Evolutionary conservation across 352 stramenopile genomes (phyloP), one percentile per base, ranked within the genome.

Genomic region (Phytophthora idaei): DNA sequence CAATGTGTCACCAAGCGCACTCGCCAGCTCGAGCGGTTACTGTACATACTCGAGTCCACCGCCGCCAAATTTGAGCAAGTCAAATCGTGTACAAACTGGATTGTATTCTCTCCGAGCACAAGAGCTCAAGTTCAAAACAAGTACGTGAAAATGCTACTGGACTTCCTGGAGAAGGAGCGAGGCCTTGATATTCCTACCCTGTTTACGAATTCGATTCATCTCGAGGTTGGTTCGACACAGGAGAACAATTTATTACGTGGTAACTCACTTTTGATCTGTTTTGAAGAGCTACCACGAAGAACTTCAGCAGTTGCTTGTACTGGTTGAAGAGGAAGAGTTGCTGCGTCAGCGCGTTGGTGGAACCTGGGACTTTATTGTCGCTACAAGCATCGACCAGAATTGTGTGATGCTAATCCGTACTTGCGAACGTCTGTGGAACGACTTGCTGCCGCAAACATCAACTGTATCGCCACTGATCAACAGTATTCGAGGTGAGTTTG

Each of bases 1-100:
- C 73, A 80, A 71, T 80, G 73, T 27, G 60, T 74, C 29, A 32
- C 55, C 32, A 78, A 78, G 62, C 69, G 69, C 28, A 57, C 47
- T 25, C 65, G 65, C 2, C 73, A 80, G 51, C 57, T 80, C 5
- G 69, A 80, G 25, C 73, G 73, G 3, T 48, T 78, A 32, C 48
- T 73, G 41, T 76, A 67, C 44, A 57, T 67, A 21, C 25, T 78
- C 34, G 49, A 76, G 29, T 66, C 69, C 41, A 77, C 69, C 5
- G 61, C 69, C n/a, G 27, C 42, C 17, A 67, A 64, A 42, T 63
- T 72, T 32, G 32, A 72, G 31, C 42, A 64, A 31, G 41, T 49
- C 12, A 75, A 72, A 31, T 44, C 10, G 25, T 17, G 15, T 41
- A 61, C 32, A 27, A 32, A 69, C 10, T 29, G 17, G 10, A 21